A percentile compares a stretch with the other conserved stretches of the same genome.
Evolutionary conservation across 306 rosid species (phyloP).

Genomic region (Dalbergia oliveri): DNA sequence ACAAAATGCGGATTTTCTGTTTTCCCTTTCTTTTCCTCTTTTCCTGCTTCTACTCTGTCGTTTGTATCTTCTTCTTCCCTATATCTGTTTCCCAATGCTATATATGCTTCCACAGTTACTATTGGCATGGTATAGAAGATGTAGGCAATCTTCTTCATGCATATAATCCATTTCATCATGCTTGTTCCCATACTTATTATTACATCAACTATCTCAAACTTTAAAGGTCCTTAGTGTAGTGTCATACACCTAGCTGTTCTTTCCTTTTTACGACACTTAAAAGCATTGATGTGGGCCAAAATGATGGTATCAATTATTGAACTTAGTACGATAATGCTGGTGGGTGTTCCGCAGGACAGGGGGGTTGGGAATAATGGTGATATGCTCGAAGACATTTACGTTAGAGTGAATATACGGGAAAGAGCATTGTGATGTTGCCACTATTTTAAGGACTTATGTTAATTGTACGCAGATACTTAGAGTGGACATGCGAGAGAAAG

Average conservation of each 20-base stretch:
- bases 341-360: background rate
- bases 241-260: background rate
- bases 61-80: constrained; percentile 8
- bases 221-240: background rate
- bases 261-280: constrained; percentile 1
- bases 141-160: background rate
- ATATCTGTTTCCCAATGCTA: background rate
- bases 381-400: too few species aligned
- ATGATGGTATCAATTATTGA: background rate
- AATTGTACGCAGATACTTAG: too few species aligned
- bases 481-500: too few species aligned
- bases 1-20: constrained; percentile 39
- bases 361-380: too few species aligned
- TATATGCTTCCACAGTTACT: background rate
- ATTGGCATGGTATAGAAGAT: constrained; percentile 13
- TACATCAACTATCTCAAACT: background rate
- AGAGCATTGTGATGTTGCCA: too few species aligned
- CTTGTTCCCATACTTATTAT: background rate
- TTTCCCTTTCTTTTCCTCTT: constrained; percentile 27
- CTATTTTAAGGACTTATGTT: too few species aligned
- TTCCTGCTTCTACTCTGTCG: constrained; percentile 1
- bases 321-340: background rate
- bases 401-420: too few species aligned
- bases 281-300: background rate
- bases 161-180: background rate